Conservation (phyloP, 1,139 yeast genomes). For the Saccharomyces pastorianus region DNA sequence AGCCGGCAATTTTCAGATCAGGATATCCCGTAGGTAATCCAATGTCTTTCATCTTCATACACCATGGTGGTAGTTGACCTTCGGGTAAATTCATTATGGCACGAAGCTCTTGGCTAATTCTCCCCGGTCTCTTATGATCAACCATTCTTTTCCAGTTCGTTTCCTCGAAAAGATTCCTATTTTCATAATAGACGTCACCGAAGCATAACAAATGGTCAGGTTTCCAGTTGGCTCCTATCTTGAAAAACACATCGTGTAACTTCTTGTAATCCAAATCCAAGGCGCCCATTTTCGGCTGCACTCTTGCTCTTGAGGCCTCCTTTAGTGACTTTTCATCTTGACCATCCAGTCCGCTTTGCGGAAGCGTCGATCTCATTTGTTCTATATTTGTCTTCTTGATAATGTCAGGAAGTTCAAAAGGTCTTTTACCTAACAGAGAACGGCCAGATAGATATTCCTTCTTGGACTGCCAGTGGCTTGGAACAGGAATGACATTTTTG, state of each 20-base stretch:
- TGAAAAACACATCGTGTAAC: constrained; percentile 80
- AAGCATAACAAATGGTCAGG: constrained; percentile 52
- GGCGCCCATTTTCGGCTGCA: constrained; percentile 83
- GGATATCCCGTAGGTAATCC: constrained; percentile 89
- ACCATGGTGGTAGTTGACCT: constrained; percentile 76
- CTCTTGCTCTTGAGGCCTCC: constrained; percentile 73
- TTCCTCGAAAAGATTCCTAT: constrained; percentile 51
- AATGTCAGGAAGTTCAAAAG: constrained; percentile 70
- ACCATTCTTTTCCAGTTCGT: constrained; percentile 31
- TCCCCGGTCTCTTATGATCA: constrained; percentile 56
- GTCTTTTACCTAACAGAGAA: constrained; percentile 61
- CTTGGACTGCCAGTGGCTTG: constrained; percentile 77
- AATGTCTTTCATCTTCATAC: constrained; percentile 53
- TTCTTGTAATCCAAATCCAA: constrained; percentile 81
- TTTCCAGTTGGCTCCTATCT: constrained; percentile 51
- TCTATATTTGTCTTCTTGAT: constrained; percentile 80
- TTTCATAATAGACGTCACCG: constrained; percentile 81
- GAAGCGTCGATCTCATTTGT: constrained; percentile 63
- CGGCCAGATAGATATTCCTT: constrained; percentile 69
- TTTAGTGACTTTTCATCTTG: constrained; percentile 46
- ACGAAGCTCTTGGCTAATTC: constrained; percentile 48
- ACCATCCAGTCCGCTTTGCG: constrained; percentile 33
- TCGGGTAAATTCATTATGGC: constrained; percentile 64
- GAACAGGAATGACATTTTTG: constrained; percentile 68
- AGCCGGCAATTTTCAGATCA: constrained; percentile 51